These are phyloP conservation scores for Scleroderma citrinum DNA, from an alignment of 768 basidiomycete genomes.

Conservation along the genomic window DNA sequence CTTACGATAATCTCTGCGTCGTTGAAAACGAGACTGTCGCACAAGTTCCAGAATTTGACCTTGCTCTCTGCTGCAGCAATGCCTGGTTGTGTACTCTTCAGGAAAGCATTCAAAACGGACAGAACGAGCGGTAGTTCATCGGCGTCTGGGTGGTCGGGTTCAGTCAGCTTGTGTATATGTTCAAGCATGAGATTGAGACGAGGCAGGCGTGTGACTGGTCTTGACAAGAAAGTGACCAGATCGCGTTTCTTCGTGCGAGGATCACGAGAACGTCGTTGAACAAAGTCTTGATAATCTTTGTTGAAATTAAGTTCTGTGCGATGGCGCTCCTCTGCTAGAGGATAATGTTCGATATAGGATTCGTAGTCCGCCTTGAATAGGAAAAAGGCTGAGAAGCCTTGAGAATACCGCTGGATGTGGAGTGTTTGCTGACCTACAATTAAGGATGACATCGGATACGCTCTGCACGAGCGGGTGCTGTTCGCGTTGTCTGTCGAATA, in stretches of 20 bases:
- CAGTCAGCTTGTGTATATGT: conserved; percentile 60
- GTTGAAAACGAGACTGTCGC: conserved; percentile 68
- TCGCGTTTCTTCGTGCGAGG: conserved; percentile 70
- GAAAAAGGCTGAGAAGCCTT: conserved; percentile 25
- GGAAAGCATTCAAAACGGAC: conserved; percentile 58
- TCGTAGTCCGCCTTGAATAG: conserved; percentile 66
- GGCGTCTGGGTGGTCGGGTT: conserved; percentile 70
- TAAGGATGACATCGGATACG: conserved; percentile 80
- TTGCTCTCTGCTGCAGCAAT: conserved; percentile 88
- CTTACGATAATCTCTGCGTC: conserved; percentile 79
- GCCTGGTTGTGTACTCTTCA: conserved; percentile 85
- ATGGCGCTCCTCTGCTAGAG: conserved; percentile 77
- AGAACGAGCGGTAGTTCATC: conserved; percentile 72
- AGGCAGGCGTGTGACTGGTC: conserved; percentile 86
- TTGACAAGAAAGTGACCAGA: conserved; percentile 73
- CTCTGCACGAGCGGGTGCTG: conserved; percentile 80
- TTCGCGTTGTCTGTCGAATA: conserved; percentile 79
- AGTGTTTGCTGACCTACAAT: conserved; percentile 42
- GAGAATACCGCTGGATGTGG: conserved; percentile 9
- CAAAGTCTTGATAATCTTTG: conserved; percentile 57
- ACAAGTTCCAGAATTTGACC: conserved; percentile 80
- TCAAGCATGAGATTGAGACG: conserved; percentile 71
- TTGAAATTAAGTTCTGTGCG: conserved; percentile 71
- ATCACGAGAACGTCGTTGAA: conserved; percentile 56
- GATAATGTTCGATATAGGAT: conserved; percentile 83